phyloP scores from a whole-genome alignment of 1,284 basidiomycete species.

The Puccinia polysora region DNA sequence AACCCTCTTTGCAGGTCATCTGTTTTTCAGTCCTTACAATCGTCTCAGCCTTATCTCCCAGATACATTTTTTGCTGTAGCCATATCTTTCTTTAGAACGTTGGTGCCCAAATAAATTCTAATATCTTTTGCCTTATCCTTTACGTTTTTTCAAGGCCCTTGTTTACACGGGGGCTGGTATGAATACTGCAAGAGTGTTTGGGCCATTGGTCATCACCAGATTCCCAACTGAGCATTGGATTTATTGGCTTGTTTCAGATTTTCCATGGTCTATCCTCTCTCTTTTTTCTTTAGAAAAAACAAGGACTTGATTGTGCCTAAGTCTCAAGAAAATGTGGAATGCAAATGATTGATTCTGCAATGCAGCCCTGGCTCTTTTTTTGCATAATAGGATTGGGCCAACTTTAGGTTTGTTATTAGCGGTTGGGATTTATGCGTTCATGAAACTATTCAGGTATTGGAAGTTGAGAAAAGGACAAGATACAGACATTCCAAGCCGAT shows the following conservation, averaged over 20 bases:
- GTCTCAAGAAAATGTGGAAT: neutral
- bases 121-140: no score
- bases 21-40: constrained; percentile 58
- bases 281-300: neutral
- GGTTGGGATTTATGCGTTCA: constrained; percentile 26
- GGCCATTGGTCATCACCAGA: constrained; percentile 33
- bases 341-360: neutral
- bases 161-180: constrained; percentile 40
- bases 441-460: constrained; percentile 41
- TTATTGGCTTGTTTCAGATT: constrained; percentile 30
- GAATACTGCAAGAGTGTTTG: constrained; percentile 37
- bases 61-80: no score
- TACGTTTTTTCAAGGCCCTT: constrained; percentile 12
- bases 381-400: constrained; percentile 24
- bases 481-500: constrained; percentile 35
- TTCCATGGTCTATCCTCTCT: neutral
- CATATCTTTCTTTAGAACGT: no score
- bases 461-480: constrained; percentile 34
- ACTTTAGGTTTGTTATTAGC: constrained; percentile 31
- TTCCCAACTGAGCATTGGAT: constrained; percentile 40
- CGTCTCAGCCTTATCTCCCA: no score
- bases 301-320: no score
- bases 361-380: neutral
- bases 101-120: no score
- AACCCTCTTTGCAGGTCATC: constrained; percentile 64